phyloP scores from a whole-genome alignment of 2,329 filamentous ascomycete genomes.

The Hymenoscyphus repandus region DNA sequence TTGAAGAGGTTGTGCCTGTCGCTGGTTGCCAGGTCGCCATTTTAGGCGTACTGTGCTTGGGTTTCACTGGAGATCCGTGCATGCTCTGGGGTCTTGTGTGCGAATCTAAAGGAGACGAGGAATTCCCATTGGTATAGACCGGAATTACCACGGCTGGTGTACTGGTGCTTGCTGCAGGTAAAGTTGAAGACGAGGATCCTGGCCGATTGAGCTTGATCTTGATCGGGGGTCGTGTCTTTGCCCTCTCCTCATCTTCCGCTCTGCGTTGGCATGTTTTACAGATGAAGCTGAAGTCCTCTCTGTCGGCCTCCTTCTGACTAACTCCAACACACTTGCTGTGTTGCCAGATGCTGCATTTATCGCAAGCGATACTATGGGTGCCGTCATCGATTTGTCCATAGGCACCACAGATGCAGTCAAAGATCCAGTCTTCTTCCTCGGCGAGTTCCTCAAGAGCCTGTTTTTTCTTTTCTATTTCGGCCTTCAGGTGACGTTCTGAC shows the following conservation, averaged over 20 bases:
- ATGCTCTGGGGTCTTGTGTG: neutral
- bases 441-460: constrained; percentile 69
- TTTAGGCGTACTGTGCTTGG: constrained; percentile 6
- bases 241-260: constrained; percentile 53
- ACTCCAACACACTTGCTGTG: constrained; percentile 90
- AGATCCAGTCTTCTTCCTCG: constrained; percentile 76
- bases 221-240: constrained; percentile 55
- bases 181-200: constrained; percentile 41
- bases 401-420: constrained; percentile 88
- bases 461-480: constrained; percentile 74
- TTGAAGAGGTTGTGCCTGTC: constrained; percentile 13
- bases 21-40: constrained; percentile 12
- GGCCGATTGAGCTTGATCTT: constrained; percentile 50
- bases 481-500: constrained; percentile 75
- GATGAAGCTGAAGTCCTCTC: constrained; percentile 81
- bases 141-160: constrained; percentile 9
- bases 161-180: constrained; percentile 20
- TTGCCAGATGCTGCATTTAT: constrained; percentile 93
- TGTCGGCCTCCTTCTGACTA: constrained; percentile 70
- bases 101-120: neutral
- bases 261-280: constrained; percentile 72
- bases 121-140: constrained; percentile 12
- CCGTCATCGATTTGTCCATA: constrained; percentile 94
- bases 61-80: constrained; percentile 3
- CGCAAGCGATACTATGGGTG: constrained; percentile 87